These are phyloP conservation scores for Picea mariana DNA, from an alignment of 83 land plant species.

Conservation along the genomic window DNA sequence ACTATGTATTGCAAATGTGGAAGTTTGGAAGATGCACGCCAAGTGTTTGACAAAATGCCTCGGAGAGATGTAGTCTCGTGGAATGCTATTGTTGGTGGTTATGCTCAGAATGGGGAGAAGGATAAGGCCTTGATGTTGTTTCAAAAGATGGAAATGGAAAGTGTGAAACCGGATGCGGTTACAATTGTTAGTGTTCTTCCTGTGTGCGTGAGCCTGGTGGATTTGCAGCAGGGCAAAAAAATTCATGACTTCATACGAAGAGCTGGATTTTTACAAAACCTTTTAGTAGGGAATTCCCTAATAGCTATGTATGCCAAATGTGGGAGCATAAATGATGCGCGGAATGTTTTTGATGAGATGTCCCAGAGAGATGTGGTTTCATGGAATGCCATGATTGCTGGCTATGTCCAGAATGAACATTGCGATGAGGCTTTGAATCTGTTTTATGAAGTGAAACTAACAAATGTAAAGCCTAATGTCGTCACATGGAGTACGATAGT, in stretches of 20 bases:
- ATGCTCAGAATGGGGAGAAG: conserved; percentile 23
- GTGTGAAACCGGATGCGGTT: conserved; percentile 31
- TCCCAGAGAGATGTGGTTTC: too few relatives aligned
- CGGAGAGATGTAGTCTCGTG: conserved; percentile 32
- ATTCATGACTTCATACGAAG: conserved; percentile 38
- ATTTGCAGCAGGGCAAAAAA: conserved; percentile 27
- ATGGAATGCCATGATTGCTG: conserved; percentile 19
- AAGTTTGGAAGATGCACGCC: conserved; percentile 19
- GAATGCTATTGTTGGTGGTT: conserved; percentile 49
- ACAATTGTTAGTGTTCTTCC: conserved; percentile 45
- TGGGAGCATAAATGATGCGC: too few relatives aligned
- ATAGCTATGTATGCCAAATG: too few relatives aligned
- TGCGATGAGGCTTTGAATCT: too few relatives aligned
- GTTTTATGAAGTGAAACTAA: too few relatives aligned
- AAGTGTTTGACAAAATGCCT: too few relatives aligned
- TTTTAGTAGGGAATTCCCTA: conserved; percentile 36
- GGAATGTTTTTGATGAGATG: too few relatives aligned
- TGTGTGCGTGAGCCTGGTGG: conserved; percentile 24
- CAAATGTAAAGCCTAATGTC: too few relatives aligned
- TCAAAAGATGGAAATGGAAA: conserved; percentile 26
- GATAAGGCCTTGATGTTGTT: conserved; percentile 25
- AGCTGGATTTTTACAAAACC: conserved; percentile 21
- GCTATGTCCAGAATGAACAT: conserved; percentile 32
- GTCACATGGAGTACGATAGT: too few relatives aligned
- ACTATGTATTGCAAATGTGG: conserved; percentile 47